Base-by-base conservation (phyloP, 768 basidiomycete species). In the Floccularia luteovirens region DNA sequence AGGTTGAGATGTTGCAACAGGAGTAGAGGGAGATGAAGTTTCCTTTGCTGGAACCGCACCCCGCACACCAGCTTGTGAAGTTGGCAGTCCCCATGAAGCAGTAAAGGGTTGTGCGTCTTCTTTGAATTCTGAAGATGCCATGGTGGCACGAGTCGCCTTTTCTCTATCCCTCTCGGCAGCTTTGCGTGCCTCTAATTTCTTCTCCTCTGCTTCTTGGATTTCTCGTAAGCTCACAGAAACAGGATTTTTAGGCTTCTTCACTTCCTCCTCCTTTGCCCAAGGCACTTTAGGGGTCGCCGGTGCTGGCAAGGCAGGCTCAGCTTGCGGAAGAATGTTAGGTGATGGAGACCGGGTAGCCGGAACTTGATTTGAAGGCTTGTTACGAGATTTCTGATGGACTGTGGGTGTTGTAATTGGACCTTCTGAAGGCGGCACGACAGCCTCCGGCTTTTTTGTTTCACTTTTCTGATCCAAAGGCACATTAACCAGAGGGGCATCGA, bases 201-300 rank as follows among this genome's bases (percentile, higher is more conserved):
- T 90, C 5, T 75, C 77, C 60, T 99, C 96, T 2, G 84, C 81
- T 49, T 96, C 91, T 58, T 99, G 96, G 33, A 99, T 99, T 42
- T 98, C 91, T 41, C 92, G 82, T 25, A 99, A 63, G 45, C 87
- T 89, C 25, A 82, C 65, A 17, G 81, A 62, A 3, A 61, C 50
- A 11, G 62, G 52, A 5, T 57, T 50, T 54, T 70, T 70, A 33
- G 66, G 56, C 55, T 78, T 79, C 58, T 77, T 77, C 27, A 64
- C 63, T 11, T 87, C 85, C 28, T 87, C 81, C 24, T 82, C 82
- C 45, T 74, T 75, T 14, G 71, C 66, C 82, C 85, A 87, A 12
- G 77, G 74, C 31, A 72, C 62, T 50, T 82, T 82, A 12, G 61
- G 25, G 57, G 62, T 42, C 5, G 49, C 39, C 22, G 43, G 40